These are phyloP conservation scores for Abrus precatorius DNA, from an alignment of 306 rosid genomes.

Conservation along the genomic window DNA sequence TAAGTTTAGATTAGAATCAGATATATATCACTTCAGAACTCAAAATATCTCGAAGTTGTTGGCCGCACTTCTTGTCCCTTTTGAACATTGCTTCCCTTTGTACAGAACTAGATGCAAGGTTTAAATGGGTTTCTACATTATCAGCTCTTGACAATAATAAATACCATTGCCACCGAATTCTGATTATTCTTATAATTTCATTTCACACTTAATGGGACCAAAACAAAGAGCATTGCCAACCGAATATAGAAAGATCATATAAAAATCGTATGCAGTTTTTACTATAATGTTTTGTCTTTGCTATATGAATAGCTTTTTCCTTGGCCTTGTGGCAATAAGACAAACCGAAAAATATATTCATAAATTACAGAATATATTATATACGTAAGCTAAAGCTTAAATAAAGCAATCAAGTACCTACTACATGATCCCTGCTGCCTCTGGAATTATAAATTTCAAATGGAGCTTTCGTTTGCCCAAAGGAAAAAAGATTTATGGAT, in stretches of 20 bases:
- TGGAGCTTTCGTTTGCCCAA: no score
- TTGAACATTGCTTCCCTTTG: neutral
- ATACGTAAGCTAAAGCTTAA: no score
- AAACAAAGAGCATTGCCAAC: neutral
- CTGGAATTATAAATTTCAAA: no score
- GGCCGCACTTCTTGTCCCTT: neutral
- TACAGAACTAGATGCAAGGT: neutral
- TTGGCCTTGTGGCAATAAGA: neutral
- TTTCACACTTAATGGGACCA: neutral
- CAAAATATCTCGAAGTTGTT: neutral
- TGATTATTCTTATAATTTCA: neutral
- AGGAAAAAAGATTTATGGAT: no score
- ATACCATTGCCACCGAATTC: neutral
- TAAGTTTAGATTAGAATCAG: neutral
- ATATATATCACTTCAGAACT: neutral
- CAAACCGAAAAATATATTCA: neutral
- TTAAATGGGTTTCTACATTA: neutral
- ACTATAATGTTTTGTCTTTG: constrained; percentile 3
- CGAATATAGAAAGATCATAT: neutral
- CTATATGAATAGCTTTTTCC: neutral
- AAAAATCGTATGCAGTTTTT: neutral
- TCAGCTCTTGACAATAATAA: neutral
- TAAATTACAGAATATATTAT: neutral
- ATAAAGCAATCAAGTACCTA: no score
- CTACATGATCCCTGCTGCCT: no score